Evolutionary conservation across 176 grass and related monocot genomes (phyloP).

Genomic region (Luzula sylvatica): DNA sequence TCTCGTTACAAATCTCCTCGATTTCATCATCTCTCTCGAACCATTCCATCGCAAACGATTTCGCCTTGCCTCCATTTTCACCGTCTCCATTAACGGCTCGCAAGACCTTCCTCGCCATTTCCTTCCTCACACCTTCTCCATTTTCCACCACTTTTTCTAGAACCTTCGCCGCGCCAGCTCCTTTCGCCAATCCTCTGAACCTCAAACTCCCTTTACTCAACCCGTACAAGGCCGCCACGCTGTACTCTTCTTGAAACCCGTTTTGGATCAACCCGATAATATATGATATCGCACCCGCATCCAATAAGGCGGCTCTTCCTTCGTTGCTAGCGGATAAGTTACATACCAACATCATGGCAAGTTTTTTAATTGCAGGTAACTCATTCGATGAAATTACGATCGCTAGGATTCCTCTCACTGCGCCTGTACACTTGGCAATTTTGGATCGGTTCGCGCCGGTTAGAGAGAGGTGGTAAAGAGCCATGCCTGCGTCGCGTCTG

Average conservation of each 20-base stretch:
- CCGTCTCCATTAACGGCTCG: conserved; percentile 40
- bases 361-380: conserved; percentile 27
- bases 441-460: conserved; percentile 58
- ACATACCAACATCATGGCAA: conserved; percentile 72
- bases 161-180: conserved; percentile 33
- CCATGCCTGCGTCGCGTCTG: conserved; percentile 65
- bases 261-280: conserved; percentile 33
- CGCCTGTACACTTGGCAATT: conserved; percentile 43
- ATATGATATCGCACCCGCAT: conserved; percentile 42
- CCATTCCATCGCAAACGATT: neutral
- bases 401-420: conserved; percentile 33
- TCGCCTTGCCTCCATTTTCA: conserved; percentile 10
- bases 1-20: conserved; percentile 27
- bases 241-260: conserved; percentile 47
- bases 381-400: conserved; percentile 26
- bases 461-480: conserved; percentile 78
- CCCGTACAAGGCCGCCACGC: conserved; percentile 65
- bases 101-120: conserved; percentile 73
- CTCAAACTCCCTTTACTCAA: conserved; percentile 68
- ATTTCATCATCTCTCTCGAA: conserved; percentile 6
- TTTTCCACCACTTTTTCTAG: conserved; percentile 49
- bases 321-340: conserved; percentile 52
- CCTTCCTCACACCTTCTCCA: conserved; percentile 31
- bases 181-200: conserved; percentile 64
- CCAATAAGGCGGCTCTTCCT: conserved; percentile 65